Evolutionary conservation across 805 yeast genomes (phyloP).

Genomic region (Blastobotrys mokoenaii): DNA sequence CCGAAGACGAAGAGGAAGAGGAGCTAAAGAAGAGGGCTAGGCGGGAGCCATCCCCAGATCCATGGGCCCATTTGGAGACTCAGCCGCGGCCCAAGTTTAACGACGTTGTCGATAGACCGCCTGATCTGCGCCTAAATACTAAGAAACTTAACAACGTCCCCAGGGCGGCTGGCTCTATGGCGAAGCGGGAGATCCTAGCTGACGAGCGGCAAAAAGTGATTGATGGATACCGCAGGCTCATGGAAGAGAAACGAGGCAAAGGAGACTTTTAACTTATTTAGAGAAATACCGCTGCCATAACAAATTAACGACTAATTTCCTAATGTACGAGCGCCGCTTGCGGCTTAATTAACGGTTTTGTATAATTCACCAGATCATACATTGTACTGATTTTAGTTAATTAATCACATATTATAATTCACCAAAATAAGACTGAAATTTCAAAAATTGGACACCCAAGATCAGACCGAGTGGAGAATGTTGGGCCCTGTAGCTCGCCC

Average conservation of each 20-base stretch:
- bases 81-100: slow-evolving; percentile 30
- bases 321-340: too few species aligned
- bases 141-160: slow-evolving; percentile 31
- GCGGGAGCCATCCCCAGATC: slow-evolving; percentile 34
- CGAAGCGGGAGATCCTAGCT: slow-evolving; percentile 31
- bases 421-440: too few species aligned
- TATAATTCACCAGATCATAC: too few species aligned
- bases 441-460: too few species aligned
- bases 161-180: slow-evolving; percentile 32
- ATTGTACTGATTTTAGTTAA: too few species aligned
- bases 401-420: too few species aligned
- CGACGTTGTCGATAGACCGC: slow-evolving; percentile 35
- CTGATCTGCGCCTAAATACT: slow-evolving; percentile 27
- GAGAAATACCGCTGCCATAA: too few species aligned
- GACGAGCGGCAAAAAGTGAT: slow-evolving; percentile 31
- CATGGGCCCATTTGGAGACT: slow-evolving; percentile 32
- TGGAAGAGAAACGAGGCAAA: slow-evolving; percentile 9
- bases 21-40: slow-evolving; percentile 14
- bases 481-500: too few species aligned
- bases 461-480: too few species aligned
- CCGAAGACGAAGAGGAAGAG: slow-evolving; percentile 22
- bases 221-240: slow-evolving; percentile 27
- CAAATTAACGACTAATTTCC: too few species aligned
- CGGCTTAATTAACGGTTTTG: too few species aligned
- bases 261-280: neutral